phyloP scores from a whole-genome alignment of 192 early-diverging fungal species.

The Pecoramyces ruminantium region DNA sequence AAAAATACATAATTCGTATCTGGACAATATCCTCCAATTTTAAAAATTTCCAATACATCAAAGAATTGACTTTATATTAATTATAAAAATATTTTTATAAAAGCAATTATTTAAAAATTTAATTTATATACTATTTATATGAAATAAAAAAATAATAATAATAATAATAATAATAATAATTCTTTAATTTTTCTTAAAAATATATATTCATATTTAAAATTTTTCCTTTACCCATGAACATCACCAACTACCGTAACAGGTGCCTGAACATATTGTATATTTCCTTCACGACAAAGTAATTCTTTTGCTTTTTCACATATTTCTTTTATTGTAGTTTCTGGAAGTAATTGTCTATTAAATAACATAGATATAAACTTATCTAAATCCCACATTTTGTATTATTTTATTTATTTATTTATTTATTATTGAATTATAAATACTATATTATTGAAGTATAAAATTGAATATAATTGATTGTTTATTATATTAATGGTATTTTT shows the following conservation, averaged over 20 bases:
- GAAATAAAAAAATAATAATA: too few relatives aligned
- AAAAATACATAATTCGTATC: constrained; percentile 77
- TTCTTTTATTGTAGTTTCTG: constrained; percentile 55
- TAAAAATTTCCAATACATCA: constrained; percentile 73
- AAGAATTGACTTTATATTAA: constrained; percentile 50
- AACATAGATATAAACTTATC: constrained; percentile 66
- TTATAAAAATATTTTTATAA: background rate
- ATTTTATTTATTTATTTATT: background rate
- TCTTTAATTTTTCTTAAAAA: too few relatives aligned
- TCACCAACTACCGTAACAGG: constrained; percentile 88
- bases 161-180: too few relatives aligned
- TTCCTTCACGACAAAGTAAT: constrained; percentile 64
- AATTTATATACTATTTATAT: too few relatives aligned
- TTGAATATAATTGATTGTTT: too few relatives aligned
- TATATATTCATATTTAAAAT: background rate
- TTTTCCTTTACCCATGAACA: constrained; percentile 54
- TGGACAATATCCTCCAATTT: constrained; percentile 62
- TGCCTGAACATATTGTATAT: constrained; percentile 63
- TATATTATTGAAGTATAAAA: too few relatives aligned
- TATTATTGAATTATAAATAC: too few relatives aligned
- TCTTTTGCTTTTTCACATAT: constrained; percentile 68
- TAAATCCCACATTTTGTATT: constrained; percentile 23
- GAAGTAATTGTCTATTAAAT: constrained; percentile 52
- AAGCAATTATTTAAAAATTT: background rate
- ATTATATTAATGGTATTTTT: too few relatives aligned